phyloP scores from a whole-genome alignment of 352 stramenopile genomes.

The Pythium vanterpoolii region DNA sequence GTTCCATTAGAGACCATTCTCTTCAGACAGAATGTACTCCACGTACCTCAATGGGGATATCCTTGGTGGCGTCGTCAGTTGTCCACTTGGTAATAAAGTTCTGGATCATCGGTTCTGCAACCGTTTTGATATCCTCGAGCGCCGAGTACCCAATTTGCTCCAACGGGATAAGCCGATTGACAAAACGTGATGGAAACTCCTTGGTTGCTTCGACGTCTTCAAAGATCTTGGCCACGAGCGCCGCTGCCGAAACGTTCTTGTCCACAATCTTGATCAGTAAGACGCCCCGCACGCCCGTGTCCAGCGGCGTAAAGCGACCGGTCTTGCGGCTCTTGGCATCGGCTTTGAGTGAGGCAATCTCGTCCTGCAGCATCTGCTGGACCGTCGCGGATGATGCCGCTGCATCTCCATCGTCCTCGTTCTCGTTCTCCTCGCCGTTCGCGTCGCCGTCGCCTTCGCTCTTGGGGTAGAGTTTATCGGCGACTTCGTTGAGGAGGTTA shows the following conservation, averaged over 20 bases:
- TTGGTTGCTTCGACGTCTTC: constrained; percentile 55
- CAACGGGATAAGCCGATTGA: constrained; percentile 71
- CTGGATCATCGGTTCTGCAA: constrained; percentile 55
- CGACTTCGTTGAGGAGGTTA: constrained; percentile 74
- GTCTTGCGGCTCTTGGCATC: constrained; percentile 58
- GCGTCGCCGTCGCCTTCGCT: constrained; percentile 17
- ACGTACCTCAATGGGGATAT: constrained; percentile 21
- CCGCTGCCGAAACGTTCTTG: constrained; percentile 38
- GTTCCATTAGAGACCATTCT: not conserved
- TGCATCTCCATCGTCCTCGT: constrained; percentile 14
- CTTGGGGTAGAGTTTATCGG: constrained; percentile 53
- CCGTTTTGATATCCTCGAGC: constrained; percentile 53
- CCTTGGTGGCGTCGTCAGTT: constrained; percentile 22
- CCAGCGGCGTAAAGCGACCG: constrained; percentile 63
- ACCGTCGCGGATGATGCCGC: constrained; percentile 32
- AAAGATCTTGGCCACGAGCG: constrained; percentile 58
- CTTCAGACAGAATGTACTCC: not conserved
- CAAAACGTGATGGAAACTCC: constrained; percentile 72
- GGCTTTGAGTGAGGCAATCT: constrained; percentile 57
- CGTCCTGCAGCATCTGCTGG: constrained; percentile 63
- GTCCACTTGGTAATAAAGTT: constrained; percentile 25
- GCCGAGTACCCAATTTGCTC: constrained; percentile 66
- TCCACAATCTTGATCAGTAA: constrained; percentile 68
- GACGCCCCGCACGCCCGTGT: constrained; percentile 72
- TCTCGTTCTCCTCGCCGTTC: constrained; percentile 16